Conservation (phyloP, 2,329 filamentous ascomycete genomes). For the Fusarium chuoi region DNA sequence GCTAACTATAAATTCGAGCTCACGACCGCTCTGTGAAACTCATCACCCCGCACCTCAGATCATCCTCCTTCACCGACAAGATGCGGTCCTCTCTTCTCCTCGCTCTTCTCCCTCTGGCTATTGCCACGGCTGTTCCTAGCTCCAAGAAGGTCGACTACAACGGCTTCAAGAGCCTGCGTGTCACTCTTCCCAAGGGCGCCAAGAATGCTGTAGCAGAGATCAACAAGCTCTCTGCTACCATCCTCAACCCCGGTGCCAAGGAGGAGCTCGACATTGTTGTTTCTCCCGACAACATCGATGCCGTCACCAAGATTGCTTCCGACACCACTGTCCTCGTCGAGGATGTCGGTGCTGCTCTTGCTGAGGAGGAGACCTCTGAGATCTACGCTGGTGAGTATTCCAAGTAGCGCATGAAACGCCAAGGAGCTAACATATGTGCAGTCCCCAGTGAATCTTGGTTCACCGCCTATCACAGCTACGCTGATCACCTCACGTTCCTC, state of each 20-base stretch:
- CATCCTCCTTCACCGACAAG: slow-evolving; percentile 9
- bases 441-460: slow-evolving; percentile 31
- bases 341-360: slow-evolving; percentile 29
- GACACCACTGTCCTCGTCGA: slow-evolving; percentile 27
- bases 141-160: slow-evolving; percentile 36
- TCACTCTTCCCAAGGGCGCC: slow-evolving; percentile 22
- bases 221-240: slow-evolving; percentile 28
- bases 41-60: slow-evolving; percentile 1
- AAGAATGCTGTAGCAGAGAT: slow-evolving; percentile 11
- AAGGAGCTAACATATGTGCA: neutral
- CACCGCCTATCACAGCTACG: slow-evolving; percentile 30
- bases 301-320: slow-evolving; percentile 20
- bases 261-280: slow-evolving; percentile 29
- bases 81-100: slow-evolving; percentile 19
- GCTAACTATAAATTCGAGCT: slow-evolving; percentile 9
- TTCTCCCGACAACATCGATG: slow-evolving; percentile 28
- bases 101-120: slow-evolving; percentile 20
- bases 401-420: neutral
- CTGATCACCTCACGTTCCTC: slow-evolving; percentile 25
- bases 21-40: neutral
- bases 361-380: slow-evolving; percentile 15
- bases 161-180: slow-evolving; percentile 34
- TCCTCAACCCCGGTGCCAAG: slow-evolving; percentile 24
- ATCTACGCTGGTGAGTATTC: slow-evolving; percentile 15
- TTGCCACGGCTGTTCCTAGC: slow-evolving; percentile 20